A percentile compares a stretch with the other conserved stretches of the same genome.
Evolutionary conservation across 1,284 basidiomycete genomes (phyloP).

Genomic region (Cutaneotrichosporon sp.): DNA sequence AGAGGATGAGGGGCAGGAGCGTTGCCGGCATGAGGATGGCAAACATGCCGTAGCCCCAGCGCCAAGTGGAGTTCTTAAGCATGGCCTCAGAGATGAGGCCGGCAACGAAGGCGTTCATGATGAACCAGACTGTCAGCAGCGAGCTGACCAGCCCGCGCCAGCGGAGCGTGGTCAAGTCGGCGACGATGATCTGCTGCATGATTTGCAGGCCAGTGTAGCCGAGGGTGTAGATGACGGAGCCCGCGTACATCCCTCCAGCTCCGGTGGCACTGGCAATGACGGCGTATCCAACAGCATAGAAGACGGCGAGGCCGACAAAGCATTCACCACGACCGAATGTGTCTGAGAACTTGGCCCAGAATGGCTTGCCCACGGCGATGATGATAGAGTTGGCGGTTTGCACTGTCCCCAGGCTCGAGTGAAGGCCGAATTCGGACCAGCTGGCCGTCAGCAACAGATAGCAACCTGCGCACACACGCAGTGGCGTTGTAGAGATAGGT

Average conservation of each 20-base stretch:
- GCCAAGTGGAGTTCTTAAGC: conserved; percentile 51
- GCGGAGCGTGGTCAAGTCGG: conserved; percentile 71
- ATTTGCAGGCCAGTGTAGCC: conserved; percentile 62
- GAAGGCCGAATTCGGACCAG: conserved; percentile 52
- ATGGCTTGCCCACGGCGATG: conserved; percentile 66
- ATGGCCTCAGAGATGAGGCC: conserved; percentile 64
- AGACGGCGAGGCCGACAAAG: conserved; percentile 51
- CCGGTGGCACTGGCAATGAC: conserved; percentile 29
- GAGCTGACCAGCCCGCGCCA: conserved; percentile 70
- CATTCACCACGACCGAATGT: conserved; percentile 56
- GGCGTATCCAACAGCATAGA: conserved; percentile 38
- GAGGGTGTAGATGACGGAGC: conserved; percentile 44
- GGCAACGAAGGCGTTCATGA: conserved; percentile 58
- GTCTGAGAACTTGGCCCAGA: conserved; percentile 74
- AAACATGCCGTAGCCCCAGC: conserved; percentile 65
- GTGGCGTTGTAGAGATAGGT: conserved; percentile 63
- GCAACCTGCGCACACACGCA: too few species aligned
- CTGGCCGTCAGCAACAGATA: too few species aligned
- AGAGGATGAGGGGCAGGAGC: conserved; percentile 42
- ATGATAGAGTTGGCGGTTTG: conserved; percentile 52
- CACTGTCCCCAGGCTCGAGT: conserved; percentile 63
- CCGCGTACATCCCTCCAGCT: conserved; percentile 30
- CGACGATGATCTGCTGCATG: conserved; percentile 66
- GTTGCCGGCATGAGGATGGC: conserved; percentile 36
- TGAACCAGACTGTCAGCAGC: conserved; percentile 63